A percentile compares a stretch with the other conserved stretches of the same genome.
Conservation (phyloP, 2,329 filamentous ascomycete species). For the Zopfia rhizophila region DNA sequence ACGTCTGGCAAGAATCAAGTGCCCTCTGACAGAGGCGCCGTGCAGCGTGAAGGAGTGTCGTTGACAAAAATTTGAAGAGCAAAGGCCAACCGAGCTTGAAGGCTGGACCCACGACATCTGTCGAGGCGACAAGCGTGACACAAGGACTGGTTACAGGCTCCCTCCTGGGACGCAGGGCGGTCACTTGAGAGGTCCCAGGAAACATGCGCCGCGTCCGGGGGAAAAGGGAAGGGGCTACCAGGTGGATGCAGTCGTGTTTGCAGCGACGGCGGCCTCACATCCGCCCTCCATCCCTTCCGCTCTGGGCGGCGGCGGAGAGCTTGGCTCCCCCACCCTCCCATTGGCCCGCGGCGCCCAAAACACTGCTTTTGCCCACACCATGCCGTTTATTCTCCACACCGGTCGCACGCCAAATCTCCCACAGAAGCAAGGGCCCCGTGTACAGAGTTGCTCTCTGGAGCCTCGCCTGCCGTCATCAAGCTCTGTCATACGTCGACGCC, state of each 20-base stretch:
- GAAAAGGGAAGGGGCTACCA: no score
- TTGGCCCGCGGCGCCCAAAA: constrained; percentile 31
- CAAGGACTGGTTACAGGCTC: no score
- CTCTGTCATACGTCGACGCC: no score
- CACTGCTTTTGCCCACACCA: constrained; percentile 19
- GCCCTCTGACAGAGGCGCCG: constrained; percentile 27
- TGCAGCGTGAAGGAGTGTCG: constrained; percentile 8
- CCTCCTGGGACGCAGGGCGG: no score
- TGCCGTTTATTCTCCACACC: constrained; percentile 23
- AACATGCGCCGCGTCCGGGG: no score
- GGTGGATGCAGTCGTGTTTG: no score
- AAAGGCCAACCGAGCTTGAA: constrained; percentile 25
- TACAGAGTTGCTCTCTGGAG: constrained; percentile 4
- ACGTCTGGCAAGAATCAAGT: constrained; percentile 27
- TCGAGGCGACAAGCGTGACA: constrained; percentile 7
- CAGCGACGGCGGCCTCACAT: no score
- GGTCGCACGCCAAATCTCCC: constrained; percentile 28
- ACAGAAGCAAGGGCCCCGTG: constrained; percentile 25
- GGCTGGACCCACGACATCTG: constrained; percentile 20
- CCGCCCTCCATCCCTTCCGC: no score
- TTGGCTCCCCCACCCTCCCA: no score
- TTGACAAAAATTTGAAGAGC: constrained; percentile 11
- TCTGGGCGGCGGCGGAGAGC: no score
- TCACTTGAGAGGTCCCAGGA: no score
- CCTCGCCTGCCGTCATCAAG: no score